These are phyloP conservation scores for Phytophthora quininea DNA, from an alignment of 352 stramenopile species.

Conservation along the genomic window DNA sequence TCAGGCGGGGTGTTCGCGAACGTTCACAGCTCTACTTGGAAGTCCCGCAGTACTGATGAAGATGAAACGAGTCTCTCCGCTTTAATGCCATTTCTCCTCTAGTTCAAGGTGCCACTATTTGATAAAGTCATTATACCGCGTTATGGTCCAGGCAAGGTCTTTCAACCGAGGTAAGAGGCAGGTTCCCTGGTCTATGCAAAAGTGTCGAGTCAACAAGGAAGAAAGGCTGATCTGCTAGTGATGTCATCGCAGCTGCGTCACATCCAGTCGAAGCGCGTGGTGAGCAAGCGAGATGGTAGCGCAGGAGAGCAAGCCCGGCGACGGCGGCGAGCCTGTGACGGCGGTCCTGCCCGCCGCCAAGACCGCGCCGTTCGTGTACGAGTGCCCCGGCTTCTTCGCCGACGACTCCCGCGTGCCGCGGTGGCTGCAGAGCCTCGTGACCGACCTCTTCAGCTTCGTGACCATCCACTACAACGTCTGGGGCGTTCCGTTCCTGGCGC, in stretches of 20 bases:
- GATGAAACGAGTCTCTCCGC: no score
- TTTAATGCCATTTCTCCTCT: no score
- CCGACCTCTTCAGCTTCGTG: slow-evolving; percentile 62
- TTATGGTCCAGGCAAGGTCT: no score
- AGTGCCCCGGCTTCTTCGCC: slow-evolving; percentile 51
- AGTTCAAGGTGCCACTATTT: no score
- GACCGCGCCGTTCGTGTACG: slow-evolving; percentile 45
- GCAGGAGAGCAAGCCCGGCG: slow-evolving; percentile 25
- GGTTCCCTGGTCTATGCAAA: background rate
- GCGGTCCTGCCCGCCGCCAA: background rate
- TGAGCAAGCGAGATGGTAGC: slow-evolving; percentile 25
- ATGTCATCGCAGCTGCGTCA: background rate
- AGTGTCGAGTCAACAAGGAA: background rate
- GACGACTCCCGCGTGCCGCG: slow-evolving; percentile 42
- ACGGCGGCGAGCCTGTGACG: slow-evolving; percentile 4
- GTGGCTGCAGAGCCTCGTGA: slow-evolving; percentile 49
- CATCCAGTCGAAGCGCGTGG: background rate
- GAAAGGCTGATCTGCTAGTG: background rate
- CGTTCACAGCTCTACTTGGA: no score
- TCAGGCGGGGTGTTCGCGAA: no score
- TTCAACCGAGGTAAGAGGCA: no score
- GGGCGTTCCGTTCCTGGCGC: slow-evolving; percentile 45
- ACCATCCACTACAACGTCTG: slow-evolving; percentile 83
- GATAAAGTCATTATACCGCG: no score
- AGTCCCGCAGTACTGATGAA: no score